phyloP scores from a whole-genome alignment of 371 early-diverging fungal species.

The Synchytrium microbalum region DNA sequence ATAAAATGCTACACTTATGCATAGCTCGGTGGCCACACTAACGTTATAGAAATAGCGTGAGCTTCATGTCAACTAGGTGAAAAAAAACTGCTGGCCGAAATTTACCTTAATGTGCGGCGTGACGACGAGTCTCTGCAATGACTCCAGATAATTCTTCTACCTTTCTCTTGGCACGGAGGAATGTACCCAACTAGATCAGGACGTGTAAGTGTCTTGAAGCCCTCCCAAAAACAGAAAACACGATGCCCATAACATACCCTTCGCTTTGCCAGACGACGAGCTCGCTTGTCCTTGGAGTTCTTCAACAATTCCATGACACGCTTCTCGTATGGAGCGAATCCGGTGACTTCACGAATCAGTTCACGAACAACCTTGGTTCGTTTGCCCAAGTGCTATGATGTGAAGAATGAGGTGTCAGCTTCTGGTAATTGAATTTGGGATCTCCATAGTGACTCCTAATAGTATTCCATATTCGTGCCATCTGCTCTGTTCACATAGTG shows the following conservation, averaged over 20 bases:
- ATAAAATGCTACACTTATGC: too few relatives aligned
- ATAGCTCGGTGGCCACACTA: too few relatives aligned
- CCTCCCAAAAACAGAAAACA: background rate
- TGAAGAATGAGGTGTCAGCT: too few relatives aligned
- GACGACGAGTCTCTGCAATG: constrained; percentile 93
- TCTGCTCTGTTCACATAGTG: too few relatives aligned
- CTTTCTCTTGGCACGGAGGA: constrained; percentile 96
- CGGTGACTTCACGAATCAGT: constrained; percentile 94
- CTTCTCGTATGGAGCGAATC: constrained; percentile 97
- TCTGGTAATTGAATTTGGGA: background rate
- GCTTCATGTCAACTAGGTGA: too few relatives aligned
- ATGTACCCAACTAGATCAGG: constrained; percentile 77
- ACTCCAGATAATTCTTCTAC: constrained; percentile 92
- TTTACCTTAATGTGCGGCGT: constrained; percentile 7
- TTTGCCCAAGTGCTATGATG: constrained; percentile 59
- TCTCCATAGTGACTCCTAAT: constrained; percentile 5
- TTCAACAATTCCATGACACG: constrained; percentile 99
- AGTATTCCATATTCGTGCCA: constrained; percentile 1
- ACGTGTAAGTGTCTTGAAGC: background rate
- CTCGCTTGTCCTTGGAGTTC: constrained; percentile 99
- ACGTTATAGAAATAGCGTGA: too few relatives aligned
- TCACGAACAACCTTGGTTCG: constrained; percentile 86
- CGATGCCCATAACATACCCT: constrained; percentile 52
- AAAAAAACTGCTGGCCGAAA: too few relatives aligned
- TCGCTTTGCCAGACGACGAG: constrained; percentile 96